These are phyloP conservation scores for Pittosporum tobira DNA, from an alignment of 129 eudicot species.

Conservation along the genomic window DNA sequence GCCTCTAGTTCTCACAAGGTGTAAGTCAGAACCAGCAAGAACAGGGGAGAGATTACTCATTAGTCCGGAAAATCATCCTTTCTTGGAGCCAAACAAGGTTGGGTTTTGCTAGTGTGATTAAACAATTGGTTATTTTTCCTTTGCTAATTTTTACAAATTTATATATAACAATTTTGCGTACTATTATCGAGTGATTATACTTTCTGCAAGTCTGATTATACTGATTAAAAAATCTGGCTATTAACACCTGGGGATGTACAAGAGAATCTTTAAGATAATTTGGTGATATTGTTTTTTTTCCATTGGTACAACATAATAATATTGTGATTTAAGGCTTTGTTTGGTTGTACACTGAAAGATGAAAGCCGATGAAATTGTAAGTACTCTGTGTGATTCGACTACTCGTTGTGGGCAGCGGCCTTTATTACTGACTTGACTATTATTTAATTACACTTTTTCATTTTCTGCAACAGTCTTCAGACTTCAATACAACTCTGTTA, in stretches of 20 bases:
- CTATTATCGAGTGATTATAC: background rate
- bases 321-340: background rate
- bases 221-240: background rate
- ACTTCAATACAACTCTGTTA: too few relatives aligned
- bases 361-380: background rate
- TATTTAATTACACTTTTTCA: too few relatives aligned
- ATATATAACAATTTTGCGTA: background rate
- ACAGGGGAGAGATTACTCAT: constrained; percentile 47
- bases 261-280: constrained; percentile 6
- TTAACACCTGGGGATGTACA: constrained; percentile 6
- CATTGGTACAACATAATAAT: background rate
- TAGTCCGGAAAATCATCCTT: constrained; percentile 6
- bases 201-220: background rate
- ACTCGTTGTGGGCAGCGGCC: background rate
- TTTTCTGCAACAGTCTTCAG: too few relatives aligned
- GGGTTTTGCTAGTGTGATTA: constrained; percentile 10
- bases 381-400: background rate
- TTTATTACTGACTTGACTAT: background rate
- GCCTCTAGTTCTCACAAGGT: constrained; percentile 46
- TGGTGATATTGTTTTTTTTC: background rate
- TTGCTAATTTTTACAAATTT: background rate
- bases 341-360: constrained; percentile 11
- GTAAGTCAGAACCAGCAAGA: constrained; percentile 75
- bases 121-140: background rate
- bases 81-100: constrained; percentile 17